A percentile compares a stretch with the other conserved stretches of the same genome.
These are phyloP conservation scores for Aspergillus ibericus DNA, from an alignment of 2,329 filamentous ascomycete genomes.

Conservation along the genomic window DNA sequence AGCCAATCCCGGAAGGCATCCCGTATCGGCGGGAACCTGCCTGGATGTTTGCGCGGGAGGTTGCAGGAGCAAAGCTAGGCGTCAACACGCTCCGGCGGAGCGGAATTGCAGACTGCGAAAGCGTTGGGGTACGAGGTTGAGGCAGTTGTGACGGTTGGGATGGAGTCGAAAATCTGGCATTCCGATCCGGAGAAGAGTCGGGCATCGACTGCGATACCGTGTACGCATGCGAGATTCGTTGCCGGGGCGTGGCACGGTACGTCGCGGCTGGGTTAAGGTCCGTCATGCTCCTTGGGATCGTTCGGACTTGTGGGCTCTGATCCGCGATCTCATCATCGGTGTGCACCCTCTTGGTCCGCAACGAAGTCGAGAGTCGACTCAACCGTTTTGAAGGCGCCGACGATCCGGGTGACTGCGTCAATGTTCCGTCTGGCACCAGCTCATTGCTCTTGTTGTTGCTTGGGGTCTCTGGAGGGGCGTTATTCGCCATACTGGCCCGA, in stretches of 20 bases:
- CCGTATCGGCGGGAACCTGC: conserved; percentile 44
- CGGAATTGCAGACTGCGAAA: conserved; percentile 36
- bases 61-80: conserved; percentile 35
- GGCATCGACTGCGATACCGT: conserved; percentile 26
- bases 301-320: conserved; percentile 33
- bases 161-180: conserved; percentile 22
- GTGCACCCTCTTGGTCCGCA: conserved; percentile 39
- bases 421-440: conserved; percentile 7
- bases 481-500: conserved; percentile 37
- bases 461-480: conserved; percentile 10
- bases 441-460: conserved; percentile 11
- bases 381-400: conserved; percentile 37
- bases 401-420: conserved; percentile 15
- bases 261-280: conserved; percentile 36
- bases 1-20: conserved; percentile 19
- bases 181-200: conserved; percentile 25
- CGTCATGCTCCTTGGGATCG: conserved; percentile 45
- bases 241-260: conserved; percentile 33
- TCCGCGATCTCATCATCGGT: conserved; percentile 40
- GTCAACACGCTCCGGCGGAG: conserved; percentile 40
- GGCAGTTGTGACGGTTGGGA: conserved; percentile 25
- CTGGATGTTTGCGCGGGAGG: conserved; percentile 42
- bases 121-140: conserved; percentile 33
- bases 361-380: conserved; percentile 42
- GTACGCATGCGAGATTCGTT: conserved; percentile 35